These are phyloP conservation scores for Cephalotrichum gorgonifer DNA, from an alignment of 2,329 filamentous ascomycete species.

Conservation along the genomic window DNA sequence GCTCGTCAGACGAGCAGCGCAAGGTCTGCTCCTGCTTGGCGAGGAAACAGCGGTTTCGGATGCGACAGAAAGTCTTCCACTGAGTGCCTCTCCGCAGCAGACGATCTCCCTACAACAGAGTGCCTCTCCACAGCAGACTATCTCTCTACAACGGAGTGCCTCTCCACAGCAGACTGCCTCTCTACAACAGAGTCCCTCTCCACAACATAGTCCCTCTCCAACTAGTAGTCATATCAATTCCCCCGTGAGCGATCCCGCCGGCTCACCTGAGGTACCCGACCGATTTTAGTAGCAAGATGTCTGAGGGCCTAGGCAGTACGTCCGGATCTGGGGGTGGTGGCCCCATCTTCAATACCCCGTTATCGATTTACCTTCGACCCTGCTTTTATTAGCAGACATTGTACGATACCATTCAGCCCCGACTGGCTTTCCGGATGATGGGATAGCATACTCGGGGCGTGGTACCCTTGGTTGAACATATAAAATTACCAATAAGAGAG, in stretches of 20 bases:
- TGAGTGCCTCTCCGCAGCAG: no score
- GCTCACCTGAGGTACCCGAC: not conserved
- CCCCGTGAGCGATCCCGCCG: no score
- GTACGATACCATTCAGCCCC: not conserved
- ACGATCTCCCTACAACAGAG: no score
- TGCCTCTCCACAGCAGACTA: no score
- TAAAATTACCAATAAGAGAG: not conserved
- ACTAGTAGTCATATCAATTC: no score
- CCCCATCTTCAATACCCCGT: not conserved
- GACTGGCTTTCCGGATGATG: not conserved
- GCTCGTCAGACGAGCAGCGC: conserved; percentile 11
- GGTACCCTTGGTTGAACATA: not conserved
- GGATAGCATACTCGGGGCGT: not conserved
- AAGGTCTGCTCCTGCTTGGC: not conserved
- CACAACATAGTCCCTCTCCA: no score
- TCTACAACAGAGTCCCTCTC: no score
- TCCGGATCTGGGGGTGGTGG: not conserved
- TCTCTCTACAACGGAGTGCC: no score
- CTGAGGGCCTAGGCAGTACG: not conserved
- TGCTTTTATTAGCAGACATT: not conserved
- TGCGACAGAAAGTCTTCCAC: not conserved
- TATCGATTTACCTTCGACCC: not conserved
- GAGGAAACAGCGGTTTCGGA: not conserved
- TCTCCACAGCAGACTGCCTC: no score
- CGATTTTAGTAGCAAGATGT: not conserved